Evolutionary conservation across 176 grass and related monocot species (phyloP).

Genomic region (Microstegium vimineum): DNA sequence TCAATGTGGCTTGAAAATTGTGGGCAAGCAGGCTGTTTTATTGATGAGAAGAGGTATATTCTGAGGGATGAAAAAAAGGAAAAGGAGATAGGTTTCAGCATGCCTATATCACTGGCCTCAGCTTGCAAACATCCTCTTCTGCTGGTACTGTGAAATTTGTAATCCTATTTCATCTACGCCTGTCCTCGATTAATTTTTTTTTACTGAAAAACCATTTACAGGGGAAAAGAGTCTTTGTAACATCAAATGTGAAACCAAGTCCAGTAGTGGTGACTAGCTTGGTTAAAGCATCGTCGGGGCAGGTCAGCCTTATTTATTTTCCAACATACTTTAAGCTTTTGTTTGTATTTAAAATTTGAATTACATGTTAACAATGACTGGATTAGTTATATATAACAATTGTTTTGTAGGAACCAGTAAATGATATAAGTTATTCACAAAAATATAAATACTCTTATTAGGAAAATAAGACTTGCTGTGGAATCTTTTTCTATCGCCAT

Average conservation of each 20-base stretch:
- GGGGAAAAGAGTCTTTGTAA: slow-evolving; percentile 74
- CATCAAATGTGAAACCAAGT: slow-evolving; percentile 73
- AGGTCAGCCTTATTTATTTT: slow-evolving; percentile 45
- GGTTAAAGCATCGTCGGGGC: slow-evolving; percentile 62
- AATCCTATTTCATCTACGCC: neutral
- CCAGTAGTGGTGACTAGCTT: slow-evolving; percentile 59
- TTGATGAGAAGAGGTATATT: slow-evolving; percentile 82
- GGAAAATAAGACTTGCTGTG: no score
- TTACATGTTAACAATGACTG: neutral
- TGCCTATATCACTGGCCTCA: slow-evolving; percentile 63
- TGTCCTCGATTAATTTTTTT: neutral
- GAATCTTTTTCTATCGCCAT: slow-evolving; percentile 4
- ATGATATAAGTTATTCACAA: neutral
- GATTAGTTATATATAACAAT: neutral
- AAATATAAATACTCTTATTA: neutral
- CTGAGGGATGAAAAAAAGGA: slow-evolving; percentile 81
- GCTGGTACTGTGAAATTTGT: slow-evolving; percentile 46
- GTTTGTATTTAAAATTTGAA: slow-evolving; percentile 2
- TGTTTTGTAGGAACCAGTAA: neutral
- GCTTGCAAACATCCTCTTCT: slow-evolving; percentile 64
- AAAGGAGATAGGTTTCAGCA: slow-evolving; percentile 76
- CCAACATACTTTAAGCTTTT: neutral
- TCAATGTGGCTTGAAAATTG: slow-evolving; percentile 86
- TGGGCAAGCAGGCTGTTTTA: slow-evolving; percentile 56
- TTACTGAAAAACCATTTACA: slow-evolving; percentile 32